Evolutionary conservation across 208 protist genomes (phyloP), one percentile per base, ranked within the genome.

Genomic region (Phytomonas sp.): DNA sequence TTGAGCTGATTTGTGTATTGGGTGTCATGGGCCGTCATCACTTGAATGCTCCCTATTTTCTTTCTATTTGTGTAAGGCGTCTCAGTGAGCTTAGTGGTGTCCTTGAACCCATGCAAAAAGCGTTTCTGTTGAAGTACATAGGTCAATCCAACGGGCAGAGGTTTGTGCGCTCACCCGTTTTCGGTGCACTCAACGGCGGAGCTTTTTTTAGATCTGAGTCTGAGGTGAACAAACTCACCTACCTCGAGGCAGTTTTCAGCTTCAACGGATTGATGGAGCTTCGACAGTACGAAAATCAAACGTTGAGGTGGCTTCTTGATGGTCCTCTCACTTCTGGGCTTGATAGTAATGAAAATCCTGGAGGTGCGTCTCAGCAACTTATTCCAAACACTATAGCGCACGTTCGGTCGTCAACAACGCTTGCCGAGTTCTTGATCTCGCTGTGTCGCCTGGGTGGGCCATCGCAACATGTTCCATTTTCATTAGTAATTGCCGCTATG

Each of bases 11-110:
- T 37, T 66, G 63, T 26, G 79, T 87, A 13, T 62, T 92, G 51
- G 76, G 70, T 9, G 79, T 92, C 36, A 53, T 92, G 46, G 81
- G 81, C 13, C 78, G 86, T 0, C 81, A 89, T 61, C 81, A 87
- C 56, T 29, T 92, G 33, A 80, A 77, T 33, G 71, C 70, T 1
- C 70, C 71, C 0, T 51, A 67, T 46, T 43, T 92, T 32, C 5
- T 89, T 15, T 62, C 71, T 51, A 62, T 67, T 28, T 72, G 67
- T 4, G 71, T 85, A 28, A 78, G 72, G 9, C 46, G 72, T 5
- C 72, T 92, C 63, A 72, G 70, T 0, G 53, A 73, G 59, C 74
- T 78, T 20, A 60, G 46, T 26, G 60, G 53, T 46, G 34, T 36
- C 4, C 66, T 91, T 30, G 71, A 70, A 7, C 60, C 66, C 2